Evolutionary conservation across 164 flowering plant genomes (phyloP).

Genomic region (Warburgia ugandensis): DNA sequence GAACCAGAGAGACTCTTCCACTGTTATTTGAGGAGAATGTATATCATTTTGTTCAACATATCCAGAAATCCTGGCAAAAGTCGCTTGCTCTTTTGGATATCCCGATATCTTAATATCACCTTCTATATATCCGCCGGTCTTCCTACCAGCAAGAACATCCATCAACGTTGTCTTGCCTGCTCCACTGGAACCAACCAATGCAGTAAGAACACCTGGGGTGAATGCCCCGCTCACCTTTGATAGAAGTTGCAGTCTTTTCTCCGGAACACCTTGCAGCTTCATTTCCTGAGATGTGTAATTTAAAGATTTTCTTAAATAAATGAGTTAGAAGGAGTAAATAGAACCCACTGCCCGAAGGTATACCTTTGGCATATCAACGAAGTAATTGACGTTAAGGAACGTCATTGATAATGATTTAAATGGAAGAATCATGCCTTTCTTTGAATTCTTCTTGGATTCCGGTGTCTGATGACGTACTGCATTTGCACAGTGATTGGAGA

Average conservation of each 20-base stretch:
- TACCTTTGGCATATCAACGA: slow-evolving; percentile 91
- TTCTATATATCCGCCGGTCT: slow-evolving; percentile 93
- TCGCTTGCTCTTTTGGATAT: slow-evolving; percentile 66
- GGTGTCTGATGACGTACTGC: slow-evolving; percentile 22
- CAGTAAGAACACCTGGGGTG: slow-evolving; percentile 94
- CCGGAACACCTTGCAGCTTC: slow-evolving; percentile 49
- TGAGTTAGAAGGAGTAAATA: background rate
- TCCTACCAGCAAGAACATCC: slow-evolving; percentile 98
- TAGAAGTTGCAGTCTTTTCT: slow-evolving; percentile 68
- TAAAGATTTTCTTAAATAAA: background rate
- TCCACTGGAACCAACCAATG: slow-evolving; percentile 94
- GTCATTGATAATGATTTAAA: slow-evolving; percentile 79
- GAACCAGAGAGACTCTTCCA: slow-evolving; percentile 75
- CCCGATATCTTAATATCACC: slow-evolving; percentile 92
- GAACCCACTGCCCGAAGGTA: slow-evolving; percentile 1
- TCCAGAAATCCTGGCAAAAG: slow-evolving; percentile 96
- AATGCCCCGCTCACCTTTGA: slow-evolving; percentile 78
- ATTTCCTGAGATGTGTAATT: slow-evolving; percentile 47
- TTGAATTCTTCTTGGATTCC: slow-evolving; percentile 7
- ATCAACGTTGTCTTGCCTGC: slow-evolving; percentile 95
- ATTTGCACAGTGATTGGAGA: slow-evolving; percentile 2
- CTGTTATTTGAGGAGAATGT: slow-evolving; percentile 92
- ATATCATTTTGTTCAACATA: slow-evolving; percentile 95
- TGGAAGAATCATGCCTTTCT: slow-evolving; percentile 89
- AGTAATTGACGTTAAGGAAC: slow-evolving; percentile 77